phyloP scores from a whole-genome alignment of 495 filamentous ascomycete species.

The Hyaloscypha hepaticicola region DNA sequence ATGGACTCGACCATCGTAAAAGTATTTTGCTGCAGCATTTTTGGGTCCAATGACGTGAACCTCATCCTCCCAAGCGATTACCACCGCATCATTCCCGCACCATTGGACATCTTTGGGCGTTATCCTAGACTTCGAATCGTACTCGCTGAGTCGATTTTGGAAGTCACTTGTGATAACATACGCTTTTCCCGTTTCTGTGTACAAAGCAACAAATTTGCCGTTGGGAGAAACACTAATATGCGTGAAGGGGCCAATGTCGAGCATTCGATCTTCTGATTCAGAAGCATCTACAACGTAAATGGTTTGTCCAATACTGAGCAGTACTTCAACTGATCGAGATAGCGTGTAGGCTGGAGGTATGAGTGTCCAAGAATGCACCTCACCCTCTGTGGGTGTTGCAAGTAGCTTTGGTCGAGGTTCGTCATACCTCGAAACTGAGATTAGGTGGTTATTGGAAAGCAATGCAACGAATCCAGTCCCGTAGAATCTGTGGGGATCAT shows the following conservation, averaged over 20 bases:
- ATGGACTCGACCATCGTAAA: slow-evolving; percentile 89
- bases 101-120: slow-evolving; percentile 85
- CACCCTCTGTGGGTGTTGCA: slow-evolving; percentile 71
- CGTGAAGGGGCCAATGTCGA: slow-evolving; percentile 89
- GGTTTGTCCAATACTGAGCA: slow-evolving; percentile 82
- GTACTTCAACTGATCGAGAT: slow-evolving; percentile 92
- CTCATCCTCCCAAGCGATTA: slow-evolving; percentile 97
- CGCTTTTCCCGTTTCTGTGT: slow-evolving; percentile 79
- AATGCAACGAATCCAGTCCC: slow-evolving; percentile 89
- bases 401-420: slow-evolving; percentile 87
- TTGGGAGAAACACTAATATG: slow-evolving; percentile 89
- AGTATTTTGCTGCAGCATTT: slow-evolving; percentile 76
- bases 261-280: slow-evolving; percentile 84
- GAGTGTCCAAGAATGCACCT: slow-evolving; percentile 84
- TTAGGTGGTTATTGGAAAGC: slow-evolving; percentile 80
- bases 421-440: slow-evolving; percentile 83
- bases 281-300: slow-evolving; percentile 82
- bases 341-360: slow-evolving; percentile 87
- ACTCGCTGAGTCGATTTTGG: slow-evolving; percentile 85
- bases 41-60: slow-evolving; percentile 91
- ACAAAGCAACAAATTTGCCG: slow-evolving; percentile 82
- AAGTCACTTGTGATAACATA: slow-evolving; percentile 96
- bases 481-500: slow-evolving; percentile 60
- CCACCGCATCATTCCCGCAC: slow-evolving; percentile 94
- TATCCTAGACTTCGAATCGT: slow-evolving; percentile 84